Base-by-base conservation (phyloP, 2,329 filamentous ascomycete genomes). In the Penicillium sp. region DNA sequence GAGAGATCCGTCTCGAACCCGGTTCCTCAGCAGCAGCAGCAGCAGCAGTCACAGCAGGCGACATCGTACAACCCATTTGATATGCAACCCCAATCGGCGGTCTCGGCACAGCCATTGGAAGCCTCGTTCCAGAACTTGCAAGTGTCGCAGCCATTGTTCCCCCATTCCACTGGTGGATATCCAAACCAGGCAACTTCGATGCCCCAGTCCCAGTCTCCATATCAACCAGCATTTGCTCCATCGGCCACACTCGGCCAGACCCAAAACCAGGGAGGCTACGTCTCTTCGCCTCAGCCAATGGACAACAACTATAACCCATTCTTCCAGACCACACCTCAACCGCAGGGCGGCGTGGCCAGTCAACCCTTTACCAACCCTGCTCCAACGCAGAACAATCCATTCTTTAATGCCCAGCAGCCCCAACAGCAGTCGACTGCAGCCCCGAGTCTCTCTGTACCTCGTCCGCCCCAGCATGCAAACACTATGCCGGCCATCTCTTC, bases 121-220 rank as follows among this genome's bases (percentile, higher is more conserved):
- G 84, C 89, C 63, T 85, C 89, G 1, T 89, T 96, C 66, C 87
- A 92, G 67, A 86, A 84, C 58, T 81, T 96, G 73, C 86, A 90
- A 33, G 76, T 96, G 2, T 85, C 84, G 9, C 85, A 86, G 61
- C 84, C 84, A 33, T 77, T 92, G 26, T 92, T 92, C 69, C 88
- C 90, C 7, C 86, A 92, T 66, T 86, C 87, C 50, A 92, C 90
- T 1, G 89, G 89, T 50, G 89, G 79, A 52, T 81, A 80, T 62
- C 73, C 76, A 7, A 71, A 65, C 47, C 74, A 76, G 51, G 75
- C 76, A 52, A 67, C 71, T 33, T 71, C 75, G 19, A 58, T 70
- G 48, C 71, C 72, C 43, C 74, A 78, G 51, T 58, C 70, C 9
- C 42, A 45, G 13, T 3, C 42, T 46, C 64, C 68, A 28, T 71